phyloP scores from a whole-genome alignment of 2,329 filamentous ascomycete genomes.

The Thermomyces lanuginosus region DNA sequence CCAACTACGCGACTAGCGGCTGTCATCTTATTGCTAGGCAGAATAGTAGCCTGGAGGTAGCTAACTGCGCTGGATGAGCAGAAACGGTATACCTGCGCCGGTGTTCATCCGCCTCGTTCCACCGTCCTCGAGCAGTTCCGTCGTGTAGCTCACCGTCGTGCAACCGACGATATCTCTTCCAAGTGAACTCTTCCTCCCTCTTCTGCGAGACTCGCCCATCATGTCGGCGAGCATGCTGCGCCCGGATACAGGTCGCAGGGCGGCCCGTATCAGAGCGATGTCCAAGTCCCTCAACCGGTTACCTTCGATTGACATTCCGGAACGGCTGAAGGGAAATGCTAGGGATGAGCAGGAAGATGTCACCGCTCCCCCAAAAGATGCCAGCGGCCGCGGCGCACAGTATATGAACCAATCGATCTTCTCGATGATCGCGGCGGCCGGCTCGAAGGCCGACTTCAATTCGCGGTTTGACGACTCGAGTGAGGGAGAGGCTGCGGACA shows the following conservation, averaged over 20 bases:
- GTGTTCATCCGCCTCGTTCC: no score
- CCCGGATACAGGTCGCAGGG: no score
- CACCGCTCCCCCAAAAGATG: constrained; percentile 35
- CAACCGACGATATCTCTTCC: no score
- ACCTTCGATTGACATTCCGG: constrained; percentile 38
- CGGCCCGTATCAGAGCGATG: constrained; percentile 26
- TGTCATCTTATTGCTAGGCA: no score
- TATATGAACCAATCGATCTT: constrained; percentile 94
- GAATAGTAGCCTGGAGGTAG: no score
- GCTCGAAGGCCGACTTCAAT: constrained; percentile 67
- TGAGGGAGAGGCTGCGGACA: constrained; percentile 48
- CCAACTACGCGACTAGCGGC: no score
- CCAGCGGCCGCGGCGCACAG: constrained; percentile 29
- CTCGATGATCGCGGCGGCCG: constrained; percentile 76
- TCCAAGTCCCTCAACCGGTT: constrained; percentile 26
- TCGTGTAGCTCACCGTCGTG: no score
- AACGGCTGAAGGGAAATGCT: constrained; percentile 38
- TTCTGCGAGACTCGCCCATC: background rate
- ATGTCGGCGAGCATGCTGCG: constrained; percentile 19
- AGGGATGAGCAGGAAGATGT: constrained; percentile 46
- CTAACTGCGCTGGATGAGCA: no score
- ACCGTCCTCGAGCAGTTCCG: no score
- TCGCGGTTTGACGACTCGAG: constrained; percentile 69
- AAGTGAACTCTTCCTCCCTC: background rate
- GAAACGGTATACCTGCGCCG: no score